Conservation (phyloP, 1,139 yeast species). For the Kodamaea suecica region DNA sequence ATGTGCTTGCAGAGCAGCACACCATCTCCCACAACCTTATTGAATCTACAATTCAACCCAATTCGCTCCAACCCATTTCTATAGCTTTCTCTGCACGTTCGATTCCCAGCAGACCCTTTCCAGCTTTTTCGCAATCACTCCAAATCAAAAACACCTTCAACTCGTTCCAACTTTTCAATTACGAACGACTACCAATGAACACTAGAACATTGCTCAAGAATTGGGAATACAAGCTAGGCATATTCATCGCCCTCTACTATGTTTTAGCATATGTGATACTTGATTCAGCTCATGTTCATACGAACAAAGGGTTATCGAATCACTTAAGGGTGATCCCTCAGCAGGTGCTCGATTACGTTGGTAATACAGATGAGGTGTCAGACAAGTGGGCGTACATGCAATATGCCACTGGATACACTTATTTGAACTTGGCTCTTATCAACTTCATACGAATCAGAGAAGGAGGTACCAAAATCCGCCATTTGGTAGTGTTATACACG, state of each 20-base stretch:
- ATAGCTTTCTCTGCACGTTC: too few relatives aligned
- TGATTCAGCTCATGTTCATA: constrained; percentile 14
- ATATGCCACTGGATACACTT: constrained; percentile 35
- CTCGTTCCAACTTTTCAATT: too few relatives aligned
- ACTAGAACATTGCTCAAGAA: constrained; percentile 9
- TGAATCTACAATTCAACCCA: too few relatives aligned
- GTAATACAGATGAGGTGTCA: constrained; percentile 1
- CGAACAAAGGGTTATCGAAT: constrained; percentile 14
- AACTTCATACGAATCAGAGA: constrained; percentile 26
- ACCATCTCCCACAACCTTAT: too few relatives aligned
- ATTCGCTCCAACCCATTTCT: too few relatives aligned
- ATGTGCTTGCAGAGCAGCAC: too few relatives aligned
- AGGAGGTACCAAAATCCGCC: constrained; percentile 20
- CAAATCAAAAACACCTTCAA: too few relatives aligned
- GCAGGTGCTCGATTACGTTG: constrained; percentile 19
- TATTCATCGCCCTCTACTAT: constrained; percentile 23
- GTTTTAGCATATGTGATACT: constrained; percentile 15
- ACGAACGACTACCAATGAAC: neutral
- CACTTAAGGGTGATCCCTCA: constrained; percentile 24
- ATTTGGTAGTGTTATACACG: constrained; percentile 29
- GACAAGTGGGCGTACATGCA: constrained; percentile 31
- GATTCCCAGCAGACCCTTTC: too few relatives aligned
- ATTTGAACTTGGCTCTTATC: constrained; percentile 32
- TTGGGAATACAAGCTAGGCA: constrained; percentile 28
- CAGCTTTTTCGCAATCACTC: too few relatives aligned